These are phyloP conservation scores for Flaveria bidentis DNA, from an alignment of 129 eudicot genomes.

Conservation along the genomic window DNA sequence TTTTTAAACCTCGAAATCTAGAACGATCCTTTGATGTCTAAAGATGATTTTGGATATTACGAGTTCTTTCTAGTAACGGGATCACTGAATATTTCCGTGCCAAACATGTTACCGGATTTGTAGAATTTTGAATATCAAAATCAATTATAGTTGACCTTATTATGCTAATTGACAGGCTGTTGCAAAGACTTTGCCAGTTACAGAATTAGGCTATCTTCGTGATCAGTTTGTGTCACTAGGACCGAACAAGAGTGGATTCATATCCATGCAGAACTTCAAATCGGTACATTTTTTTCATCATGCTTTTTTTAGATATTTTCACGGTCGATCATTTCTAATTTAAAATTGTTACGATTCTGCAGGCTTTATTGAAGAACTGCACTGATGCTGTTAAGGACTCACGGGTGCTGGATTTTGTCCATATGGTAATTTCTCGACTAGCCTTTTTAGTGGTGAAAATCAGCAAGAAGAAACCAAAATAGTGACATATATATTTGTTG, in stretches of 20 bases:
- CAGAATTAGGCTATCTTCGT: slow-evolving; percentile 86
- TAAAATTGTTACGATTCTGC: slow-evolving; percentile 17
- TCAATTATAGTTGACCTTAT: slow-evolving; percentile 16
- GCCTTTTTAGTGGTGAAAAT: slow-evolving; percentile 3
- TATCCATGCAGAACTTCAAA: slow-evolving; percentile 84
- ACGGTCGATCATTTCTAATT: background rate
- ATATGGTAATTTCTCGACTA: slow-evolving; percentile 50
- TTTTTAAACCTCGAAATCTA: background rate
- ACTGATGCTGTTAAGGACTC: slow-evolving; percentile 97
- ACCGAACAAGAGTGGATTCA: slow-evolving; percentile 82
- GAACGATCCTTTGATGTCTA: background rate
- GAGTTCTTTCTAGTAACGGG: background rate
- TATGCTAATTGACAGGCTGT: slow-evolving; percentile 68
- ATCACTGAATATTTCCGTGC: background rate
- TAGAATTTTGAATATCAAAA: slow-evolving; percentile 3
- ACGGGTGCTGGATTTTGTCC: slow-evolving; percentile 82
- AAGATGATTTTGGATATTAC: background rate
- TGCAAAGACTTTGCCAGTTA: slow-evolving; percentile 76
- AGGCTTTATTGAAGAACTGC: slow-evolving; percentile 72
- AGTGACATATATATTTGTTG: slow-evolving; percentile 4
- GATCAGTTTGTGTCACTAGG: slow-evolving; percentile 80
- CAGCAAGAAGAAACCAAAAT: background rate
- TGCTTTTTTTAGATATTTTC: too few relatives aligned
- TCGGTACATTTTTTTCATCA: slow-evolving; percentile 32
- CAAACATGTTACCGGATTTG: background rate